Evolutionary conservation across 495 filamentous ascomycete genomes (phyloP), one percentile per base, ranked within the genome.

Genomic region (Annulohypoxylon bovei): DNA sequence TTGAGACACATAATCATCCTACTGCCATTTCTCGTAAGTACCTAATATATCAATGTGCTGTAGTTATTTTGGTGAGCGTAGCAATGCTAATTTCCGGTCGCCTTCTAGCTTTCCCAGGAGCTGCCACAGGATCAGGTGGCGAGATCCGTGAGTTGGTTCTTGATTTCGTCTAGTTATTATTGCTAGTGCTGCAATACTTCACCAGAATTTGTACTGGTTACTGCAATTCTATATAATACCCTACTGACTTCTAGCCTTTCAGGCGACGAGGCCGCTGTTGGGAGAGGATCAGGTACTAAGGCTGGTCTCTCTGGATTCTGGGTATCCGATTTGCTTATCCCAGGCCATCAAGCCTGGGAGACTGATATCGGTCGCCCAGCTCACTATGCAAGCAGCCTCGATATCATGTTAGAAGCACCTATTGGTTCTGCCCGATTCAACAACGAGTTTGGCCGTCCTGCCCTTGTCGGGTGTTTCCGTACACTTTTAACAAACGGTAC

Each of bases 1-100:
- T 98, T 12, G 95, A 99, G 80, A 97, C 95, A 0, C 95, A 99
- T 81, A 98, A 98, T 78, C 95, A 99, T 75, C 95, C 95, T 20
- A 98, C 95, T 12, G 95, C 94, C 6, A 94, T 99, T 56, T 97
- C 95, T 4, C 94, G 70, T 72, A 25, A 65, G 70, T 65, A 39
- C n/a, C 27, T 27, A 39, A 18, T n/a, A n/a, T n/a, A n/a, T 16
- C 18, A 27, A 12, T 1, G 4, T 20, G 3, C 16, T 33, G 33
- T 59, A n/a, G 20, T 7, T 23, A 5, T 18, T 44, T 47, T 20
- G 6, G 16, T 23, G 6, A 28, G 28, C n/a, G 12, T 33, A 57
- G 3, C 1, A 20, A 37, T 61, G 49, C 60, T 60, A 63, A 67
- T 35, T 32, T 47, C 18, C 50, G 8, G 14, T 25, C 23, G 5